Evolutionary conservation across 2,329 filamentous ascomycete species (phyloP), one percentile per base, ranked within the genome.

Genomic region (Cladophialophora chaetospira): DNA sequence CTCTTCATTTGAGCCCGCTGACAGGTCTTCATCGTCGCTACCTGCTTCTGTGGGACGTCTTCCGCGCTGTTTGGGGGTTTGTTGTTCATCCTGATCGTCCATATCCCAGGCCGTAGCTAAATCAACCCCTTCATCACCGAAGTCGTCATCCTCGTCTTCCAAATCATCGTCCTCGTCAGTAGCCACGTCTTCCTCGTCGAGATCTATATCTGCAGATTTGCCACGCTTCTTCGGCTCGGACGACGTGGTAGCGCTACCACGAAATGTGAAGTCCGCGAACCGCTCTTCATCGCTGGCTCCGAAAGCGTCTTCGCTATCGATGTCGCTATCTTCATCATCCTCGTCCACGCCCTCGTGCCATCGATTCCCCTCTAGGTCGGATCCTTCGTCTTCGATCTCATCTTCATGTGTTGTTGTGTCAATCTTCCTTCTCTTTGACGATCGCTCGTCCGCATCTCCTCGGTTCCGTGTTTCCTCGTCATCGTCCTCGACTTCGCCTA

Each of bases 231-330:
- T 70, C 36, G 60, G 42, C 56, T 58, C 68, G 8, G 45, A 13
- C 4, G 57, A 58, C 67, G 55, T 57, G 55, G 44, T 61, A 45
- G 50, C 56, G 63, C 80, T 83, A 28, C 85, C 85, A 29, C 84
- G 78, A 67, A 88, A 88, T 3, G 82, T 83, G 66, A 87, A 95
- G 9, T 85, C 89, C 62, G 91, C 85, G 63, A 96, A 95, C 61
- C 81, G 82, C 69, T 96, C 92, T 67, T 94, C 87, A 67, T 96
- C 92, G 66, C 89, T 94, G 63, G 89, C 87, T 3, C 91, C 89
- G 78, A 96, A 91, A 2, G 93, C 92, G 67, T 95, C 90, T 69
- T 89, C 86, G 63, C 83, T 87, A 69, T 89, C 86, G 54, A 89
- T 76, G 60, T 88, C 85, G 53, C 82, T 85, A 66, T 89, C 87